Evolutionary conservation across 2,329 filamentous ascomycete species (phyloP).

Genomic region (Colletotrichum agaves): DNA sequence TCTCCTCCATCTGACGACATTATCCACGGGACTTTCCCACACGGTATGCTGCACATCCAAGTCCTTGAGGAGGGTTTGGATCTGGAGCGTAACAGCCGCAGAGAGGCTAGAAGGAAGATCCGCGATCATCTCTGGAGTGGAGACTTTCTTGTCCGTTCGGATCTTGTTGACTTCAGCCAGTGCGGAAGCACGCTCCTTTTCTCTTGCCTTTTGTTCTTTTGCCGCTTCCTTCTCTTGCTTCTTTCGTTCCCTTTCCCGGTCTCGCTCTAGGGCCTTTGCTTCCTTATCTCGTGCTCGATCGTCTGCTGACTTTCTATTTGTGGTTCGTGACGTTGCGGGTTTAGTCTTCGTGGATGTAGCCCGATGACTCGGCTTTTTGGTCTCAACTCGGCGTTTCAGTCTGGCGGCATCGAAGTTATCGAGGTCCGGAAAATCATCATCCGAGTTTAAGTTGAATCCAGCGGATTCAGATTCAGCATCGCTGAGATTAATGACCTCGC

Average conservation of each 20-base stretch:
- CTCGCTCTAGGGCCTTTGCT: conserved; percentile 60
- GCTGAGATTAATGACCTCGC: conserved; percentile 50
- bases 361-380: conserved; percentile 32
- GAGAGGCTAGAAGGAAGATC: conserved; percentile 71
- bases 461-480: conserved; percentile 38
- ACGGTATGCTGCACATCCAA: conserved; percentile 58
- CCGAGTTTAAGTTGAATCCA: conserved; percentile 43
- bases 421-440: conserved; percentile 63
- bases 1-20: conserved; percentile 74
- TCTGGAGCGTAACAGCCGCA: conserved; percentile 55
- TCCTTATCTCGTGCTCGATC: conserved; percentile 54
- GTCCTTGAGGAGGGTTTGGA: conserved; percentile 61
- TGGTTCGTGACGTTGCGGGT: conserved; percentile 19
- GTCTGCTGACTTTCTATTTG: conserved; percentile 46
- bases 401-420: conserved; percentile 51
- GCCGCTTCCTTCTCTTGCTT: conserved; percentile 66
- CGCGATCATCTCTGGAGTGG: conserved; percentile 81
- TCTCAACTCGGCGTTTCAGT: conserved; percentile 36
- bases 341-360: conserved; percentile 22
- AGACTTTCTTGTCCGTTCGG: conserved; percentile 77
- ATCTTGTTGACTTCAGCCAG: conserved; percentile 79
- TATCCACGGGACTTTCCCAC: conserved; percentile 58
- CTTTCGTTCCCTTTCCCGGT: conserved; percentile 65
- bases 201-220: conserved; percentile 69
- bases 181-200: conserved; percentile 73